Base-by-base conservation (phyloP, 73 alveolate genomes). In the Paramecium biaurelia region DNA sequence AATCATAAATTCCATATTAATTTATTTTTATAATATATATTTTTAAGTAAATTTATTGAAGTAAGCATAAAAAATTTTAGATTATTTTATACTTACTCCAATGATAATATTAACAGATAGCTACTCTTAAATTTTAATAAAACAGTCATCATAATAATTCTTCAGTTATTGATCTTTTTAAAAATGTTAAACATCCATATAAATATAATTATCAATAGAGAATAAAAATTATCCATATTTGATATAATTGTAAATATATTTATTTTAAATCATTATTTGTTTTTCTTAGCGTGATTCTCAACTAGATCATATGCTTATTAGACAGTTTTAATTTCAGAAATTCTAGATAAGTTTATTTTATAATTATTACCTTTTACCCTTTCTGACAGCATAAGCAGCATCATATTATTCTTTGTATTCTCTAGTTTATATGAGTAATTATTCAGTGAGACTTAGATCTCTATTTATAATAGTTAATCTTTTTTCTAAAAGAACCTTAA, bases 391-490 rank as follows among this genome's bases (percentile, higher is more conserved):
- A 47, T 79, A 79, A 42, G 76, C 74, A 43, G 90, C 90, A 20
- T 79, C 90, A 43, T 79, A 79, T 79, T 79, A 79, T 43, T 79
- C 90, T 45, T 47, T 79, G 47, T 79, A 79, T 79, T 79, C 90
- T 41, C 42, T 79, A 10, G 90, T 79, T 79, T 79, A 18, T 1
- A 30, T 26, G 42, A 79, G 72, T 45, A 79, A 43, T 43, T 43
- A 20, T 24, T 79, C 74, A 30, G 90, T 79, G 24, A 43, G 26
- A 14, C 45, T 41, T 7, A 79, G n/a, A 79, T 79, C 90, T 43
- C 74, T 79, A 79, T 41, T 47, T 7, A 79, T 43, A 7, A 45
- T 47, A 7, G 90, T 41, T 14, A 79, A 24, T 79, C 90, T 79
- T 34, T 79, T 79, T 45, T 79, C 90, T 18, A 79, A 47, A 30